phyloP scores from a whole-genome alignment of 75 land plant species.

The Pseudotsuga menziesii region DNA sequence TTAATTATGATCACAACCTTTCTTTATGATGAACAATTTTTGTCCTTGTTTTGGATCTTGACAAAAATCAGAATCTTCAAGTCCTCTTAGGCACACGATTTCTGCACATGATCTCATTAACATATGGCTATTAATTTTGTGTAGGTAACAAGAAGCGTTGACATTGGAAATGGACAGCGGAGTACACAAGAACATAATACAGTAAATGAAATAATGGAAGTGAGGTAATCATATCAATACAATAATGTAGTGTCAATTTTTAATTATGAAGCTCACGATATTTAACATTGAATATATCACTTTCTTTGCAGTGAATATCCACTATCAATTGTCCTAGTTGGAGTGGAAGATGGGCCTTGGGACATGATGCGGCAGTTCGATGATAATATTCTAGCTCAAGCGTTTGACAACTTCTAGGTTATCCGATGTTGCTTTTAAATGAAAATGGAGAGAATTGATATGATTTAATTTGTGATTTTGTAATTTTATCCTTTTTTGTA shows the following conservation, averaged over 20 bases:
- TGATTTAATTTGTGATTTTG: neutral
- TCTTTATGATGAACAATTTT: neutral
- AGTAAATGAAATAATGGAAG: constrained; percentile 65
- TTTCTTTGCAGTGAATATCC: constrained; percentile 49
- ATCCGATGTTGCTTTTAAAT: neutral
- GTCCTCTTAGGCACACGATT: neutral
- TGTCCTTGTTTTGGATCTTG: neutral
- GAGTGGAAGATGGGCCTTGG: constrained; percentile 90
- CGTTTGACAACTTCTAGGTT: constrained; percentile 90
- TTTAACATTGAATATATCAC: neutral
- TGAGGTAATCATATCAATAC: constrained; percentile 34
- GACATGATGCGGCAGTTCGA: constrained; percentile 76
- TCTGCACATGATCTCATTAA: neutral
- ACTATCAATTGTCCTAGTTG: constrained; percentile 76
- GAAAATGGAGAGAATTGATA: neutral
- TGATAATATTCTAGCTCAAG: constrained; percentile 66
- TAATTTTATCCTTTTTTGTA: neutral
- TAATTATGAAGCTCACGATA: neutral
- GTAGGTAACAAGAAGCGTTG: constrained; percentile 81
- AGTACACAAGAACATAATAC: constrained; percentile 75
- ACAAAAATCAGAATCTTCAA: neutral
- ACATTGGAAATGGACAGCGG: constrained; percentile 36
- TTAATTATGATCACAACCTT: neutral
- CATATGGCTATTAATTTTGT: neutral
- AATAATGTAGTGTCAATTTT: neutral